These are phyloP conservation scores for Zymoseptoria crescenta DNA, from an alignment of 2,329 filamentous ascomycete species.

Conservation along the genomic window DNA sequence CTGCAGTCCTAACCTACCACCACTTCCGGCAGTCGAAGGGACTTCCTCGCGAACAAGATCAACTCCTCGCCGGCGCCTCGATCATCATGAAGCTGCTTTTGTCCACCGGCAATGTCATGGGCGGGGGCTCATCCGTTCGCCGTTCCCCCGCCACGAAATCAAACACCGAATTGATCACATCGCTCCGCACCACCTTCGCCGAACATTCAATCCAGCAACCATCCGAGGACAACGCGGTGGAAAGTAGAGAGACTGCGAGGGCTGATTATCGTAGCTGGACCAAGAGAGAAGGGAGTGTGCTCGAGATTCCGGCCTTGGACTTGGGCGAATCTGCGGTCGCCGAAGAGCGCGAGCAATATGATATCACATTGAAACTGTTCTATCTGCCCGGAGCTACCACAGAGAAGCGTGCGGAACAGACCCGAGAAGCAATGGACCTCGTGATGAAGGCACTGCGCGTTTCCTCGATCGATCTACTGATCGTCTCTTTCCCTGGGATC, in stretches of 20 bases:
- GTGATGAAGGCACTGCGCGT: slow-evolving; percentile 75
- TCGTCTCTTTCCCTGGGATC: slow-evolving; percentile 87
- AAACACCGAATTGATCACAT: slow-evolving; percentile 86
- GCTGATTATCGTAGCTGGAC: slow-evolving; percentile 58
- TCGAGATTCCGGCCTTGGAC: slow-evolving; percentile 63
- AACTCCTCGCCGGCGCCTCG: neutral
- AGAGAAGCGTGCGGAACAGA: slow-evolving; percentile 54
- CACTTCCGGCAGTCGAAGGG: neutral
- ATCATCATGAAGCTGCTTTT: slow-evolving; percentile 70
- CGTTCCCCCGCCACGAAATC: slow-evolving; percentile 72
- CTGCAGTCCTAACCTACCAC: neutral
- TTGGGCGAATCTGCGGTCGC: slow-evolving; percentile 62
- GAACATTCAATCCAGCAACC: slow-evolving; percentile 17
- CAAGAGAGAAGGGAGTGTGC: slow-evolving; percentile 48
- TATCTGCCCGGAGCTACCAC: slow-evolving; percentile 58
- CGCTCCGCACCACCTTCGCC: slow-evolving; percentile 72
- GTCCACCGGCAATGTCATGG: slow-evolving; percentile 86
- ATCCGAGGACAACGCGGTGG: slow-evolving; percentile 12
- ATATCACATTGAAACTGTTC: slow-evolving; percentile 93
- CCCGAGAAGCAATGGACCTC: slow-evolving; percentile 67
- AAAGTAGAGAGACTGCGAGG: slow-evolving; percentile 10
- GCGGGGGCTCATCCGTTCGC: slow-evolving; percentile 72
- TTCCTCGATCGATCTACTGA: slow-evolving; percentile 72
- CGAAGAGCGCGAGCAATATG: slow-evolving; percentile 79
- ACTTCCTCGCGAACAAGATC: neutral